These are phyloP conservation scores for Microbotryomycetes sp. DNA, from an alignment of 1,284 basidiomycete species.

Conservation along the genomic window DNA sequence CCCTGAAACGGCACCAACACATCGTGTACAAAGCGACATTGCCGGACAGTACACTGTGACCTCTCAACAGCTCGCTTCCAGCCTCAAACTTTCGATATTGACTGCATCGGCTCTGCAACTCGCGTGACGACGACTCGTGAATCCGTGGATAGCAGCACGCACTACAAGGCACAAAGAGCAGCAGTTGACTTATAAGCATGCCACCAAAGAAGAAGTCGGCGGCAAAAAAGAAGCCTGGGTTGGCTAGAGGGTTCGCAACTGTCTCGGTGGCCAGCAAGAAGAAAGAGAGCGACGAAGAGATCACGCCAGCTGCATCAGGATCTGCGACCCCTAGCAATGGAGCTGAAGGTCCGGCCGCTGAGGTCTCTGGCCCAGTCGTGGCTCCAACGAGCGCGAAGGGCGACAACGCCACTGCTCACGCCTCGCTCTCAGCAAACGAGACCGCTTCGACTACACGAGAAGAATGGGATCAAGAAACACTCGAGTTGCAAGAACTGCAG, in stretches of 20 bases:
- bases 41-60: too few relatives aligned
- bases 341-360: neutral
- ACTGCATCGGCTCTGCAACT: too few relatives aligned
- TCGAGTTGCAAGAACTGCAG: conserved; percentile 55
- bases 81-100: too few relatives aligned
- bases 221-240: conserved; percentile 17
- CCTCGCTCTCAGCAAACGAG: neutral
- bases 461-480: conserved; percentile 41
- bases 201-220: conserved; percentile 23
- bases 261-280: conserved; percentile 23
- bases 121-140: neutral
- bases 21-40: too few relatives aligned
- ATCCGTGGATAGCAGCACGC: too few relatives aligned
- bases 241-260: conserved; percentile 26
- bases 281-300: neutral
- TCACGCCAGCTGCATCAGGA: too few relatives aligned
- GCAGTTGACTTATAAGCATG: conserved; percentile 4
- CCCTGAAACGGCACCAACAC: too few relatives aligned
- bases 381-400: neutral
- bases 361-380: neutral
- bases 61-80: too few relatives aligned
- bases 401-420: neutral
- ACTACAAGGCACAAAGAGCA: neutral
- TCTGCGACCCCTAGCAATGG: neutral
- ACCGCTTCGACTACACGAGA: neutral